Evolutionary conservation across 306 rosid species (phyloP).

Genomic region (Pyrus pyrifolia): DNA sequence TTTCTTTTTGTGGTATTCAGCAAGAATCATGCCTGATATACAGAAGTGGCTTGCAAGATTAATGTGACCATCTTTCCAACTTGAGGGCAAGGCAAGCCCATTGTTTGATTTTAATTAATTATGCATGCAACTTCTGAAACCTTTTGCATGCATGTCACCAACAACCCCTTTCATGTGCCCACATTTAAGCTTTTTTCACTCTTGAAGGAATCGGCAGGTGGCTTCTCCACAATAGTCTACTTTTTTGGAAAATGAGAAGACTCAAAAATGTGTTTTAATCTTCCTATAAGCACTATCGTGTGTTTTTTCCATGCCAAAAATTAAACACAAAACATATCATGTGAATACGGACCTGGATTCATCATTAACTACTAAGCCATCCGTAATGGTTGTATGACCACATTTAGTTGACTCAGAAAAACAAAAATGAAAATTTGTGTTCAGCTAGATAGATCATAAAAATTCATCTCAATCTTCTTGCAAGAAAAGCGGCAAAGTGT

Average conservation of each 20-base stretch:
- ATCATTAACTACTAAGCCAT: too few species aligned
- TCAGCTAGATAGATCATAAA: not conserved
- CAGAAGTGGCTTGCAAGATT: not conserved
- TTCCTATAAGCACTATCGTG: too few species aligned
- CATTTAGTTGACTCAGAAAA: slow-evolving; percentile 16
- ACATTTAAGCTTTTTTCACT: slow-evolving; percentile 12
- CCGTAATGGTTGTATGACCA: not conserved
- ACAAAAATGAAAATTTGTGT: not conserved
- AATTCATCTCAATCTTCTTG: slow-evolving; percentile 3
- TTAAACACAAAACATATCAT: too few species aligned
- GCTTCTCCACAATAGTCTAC: too few species aligned
- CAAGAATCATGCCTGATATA: not conserved
- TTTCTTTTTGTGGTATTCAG: not conserved
- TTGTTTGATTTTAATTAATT: slow-evolving; percentile 4
- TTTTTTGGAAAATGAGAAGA: too few species aligned
- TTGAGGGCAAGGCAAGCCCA: not conserved
- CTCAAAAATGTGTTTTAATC: too few species aligned
- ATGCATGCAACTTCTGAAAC: slow-evolving; percentile 13
- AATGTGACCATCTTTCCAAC: not conserved
- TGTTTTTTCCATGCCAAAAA: too few species aligned
- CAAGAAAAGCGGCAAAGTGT: not conserved
- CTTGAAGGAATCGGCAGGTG: too few species aligned
- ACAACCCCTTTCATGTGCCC: slow-evolving; percentile 19
- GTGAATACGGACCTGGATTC: too few species aligned
- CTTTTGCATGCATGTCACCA: slow-evolving; percentile 28